Evolutionary conservation across 257 asterid genomes (phyloP), one percentile per base, ranked within the genome.

Genomic region (Schizonepeta tenuifolia): DNA sequence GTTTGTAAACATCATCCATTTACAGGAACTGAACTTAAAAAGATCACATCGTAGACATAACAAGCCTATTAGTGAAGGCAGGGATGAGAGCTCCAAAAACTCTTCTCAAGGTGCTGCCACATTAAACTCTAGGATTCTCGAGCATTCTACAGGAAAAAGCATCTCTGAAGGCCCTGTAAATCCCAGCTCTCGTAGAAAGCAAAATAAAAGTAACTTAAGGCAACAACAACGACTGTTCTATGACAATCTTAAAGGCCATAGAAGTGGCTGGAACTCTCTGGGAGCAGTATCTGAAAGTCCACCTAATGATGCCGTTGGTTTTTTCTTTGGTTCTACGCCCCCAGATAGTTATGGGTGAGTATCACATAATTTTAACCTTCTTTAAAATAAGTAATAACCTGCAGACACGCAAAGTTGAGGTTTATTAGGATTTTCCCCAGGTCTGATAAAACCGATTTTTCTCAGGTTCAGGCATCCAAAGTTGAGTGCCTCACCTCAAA

Each of bases 291-390:
- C 93, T 67, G 97, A 88, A 83, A 89, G 97, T 78, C 96, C 96
- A 22, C 88, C 95, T 49, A 81, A 85, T 70, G 89, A 87, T 82
- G 86, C 96, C 7, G 86, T 94, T 79, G 99, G 97, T 14, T 91
- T 89, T 84, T 94, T 86, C 91, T 91, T 91, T 87, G 95, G 96
- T 71, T 86, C 96, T 75, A 86, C 95, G 6, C 92, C 98, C 74
- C 93, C 97, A 20, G 96, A 94, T 70, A 72, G 82, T 86, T 86
- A 79, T 53, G 95, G 85, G 99, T 94, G 78, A 83, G 93, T 71
- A 59, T 43, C 46, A 4, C 67, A 74, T 9, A 41, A 62, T 76
- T 50, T 9, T 24, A 5, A 62, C 72, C 69, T 53, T 64, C 33
- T 38, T n/a, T 43, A 26, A 26, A 53, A 35, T 36, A 46, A 62